These are phyloP conservation scores for Choiromyces venosus DNA, from an alignment of 495 filamentous ascomycete species.

Conservation along the genomic window DNA sequence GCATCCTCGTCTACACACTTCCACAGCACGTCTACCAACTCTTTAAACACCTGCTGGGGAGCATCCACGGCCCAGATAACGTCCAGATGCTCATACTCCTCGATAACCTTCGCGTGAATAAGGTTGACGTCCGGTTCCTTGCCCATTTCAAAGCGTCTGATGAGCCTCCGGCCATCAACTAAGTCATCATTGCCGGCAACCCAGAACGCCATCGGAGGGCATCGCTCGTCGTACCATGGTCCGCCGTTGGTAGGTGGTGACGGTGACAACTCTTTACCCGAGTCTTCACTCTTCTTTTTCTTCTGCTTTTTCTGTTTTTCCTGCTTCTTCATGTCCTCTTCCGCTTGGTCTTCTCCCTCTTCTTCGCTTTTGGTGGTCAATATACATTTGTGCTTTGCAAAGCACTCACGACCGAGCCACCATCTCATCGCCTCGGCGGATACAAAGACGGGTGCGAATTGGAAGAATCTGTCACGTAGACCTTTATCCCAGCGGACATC, in stretches of 20 bases:
- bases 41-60: constrained; percentile 74
- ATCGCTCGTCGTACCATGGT: constrained; percentile 76
- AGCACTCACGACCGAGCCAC: constrained; percentile 91
- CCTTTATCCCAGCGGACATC: constrained; percentile 80
- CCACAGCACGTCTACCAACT: constrained; percentile 81
- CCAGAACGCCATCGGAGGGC: constrained; percentile 87
- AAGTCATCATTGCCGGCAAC: constrained; percentile 73
- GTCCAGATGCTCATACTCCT: constrained; percentile 92
- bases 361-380: constrained; percentile 54
- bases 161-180: constrained; percentile 72
- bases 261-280: constrained; percentile 3
- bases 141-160: constrained; percentile 68
- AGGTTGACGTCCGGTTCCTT: constrained; percentile 75
- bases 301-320: constrained; percentile 29
- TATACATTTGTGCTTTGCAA: constrained; percentile 87
- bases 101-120: constrained; percentile 75
- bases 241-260: constrained; percentile 16
- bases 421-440: constrained; percentile 87
- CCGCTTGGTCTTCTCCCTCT: constrained; percentile 56
- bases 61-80: constrained; percentile 94
- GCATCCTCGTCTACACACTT: constrained; percentile 53
- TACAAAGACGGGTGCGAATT: constrained; percentile 86
- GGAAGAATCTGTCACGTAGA: constrained; percentile 76
- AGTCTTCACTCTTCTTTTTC: constrained; percentile 15
- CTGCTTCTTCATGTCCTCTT: constrained; percentile 48